A percentile compares a stretch with the other conserved stretches of the same genome.
Evolutionary conservation across 345 rosid species (phyloP).

Genomic region (Angophora floribunda): DNA sequence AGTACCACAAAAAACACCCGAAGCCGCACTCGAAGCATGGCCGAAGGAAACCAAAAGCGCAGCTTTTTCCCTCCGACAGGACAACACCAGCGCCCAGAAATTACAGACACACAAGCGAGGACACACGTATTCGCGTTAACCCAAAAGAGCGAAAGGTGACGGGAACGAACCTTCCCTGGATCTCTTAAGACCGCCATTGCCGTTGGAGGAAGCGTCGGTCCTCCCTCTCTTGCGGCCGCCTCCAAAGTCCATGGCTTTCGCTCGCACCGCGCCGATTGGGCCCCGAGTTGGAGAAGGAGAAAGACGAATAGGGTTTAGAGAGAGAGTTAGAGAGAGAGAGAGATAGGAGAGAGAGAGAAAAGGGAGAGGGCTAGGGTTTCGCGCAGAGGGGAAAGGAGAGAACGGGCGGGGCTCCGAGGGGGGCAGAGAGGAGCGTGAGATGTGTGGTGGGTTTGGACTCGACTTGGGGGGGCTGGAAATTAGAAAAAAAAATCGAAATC

Average conservation of each 20-base stretch:
- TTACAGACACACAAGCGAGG: not conserved
- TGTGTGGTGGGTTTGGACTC: not conserved
- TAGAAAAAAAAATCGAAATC: not conserved
- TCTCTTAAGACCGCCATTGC: constrained; percentile 47
- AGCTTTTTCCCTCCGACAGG: not conserved
- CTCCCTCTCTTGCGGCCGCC: constrained; percentile 45
- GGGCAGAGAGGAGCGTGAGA: not conserved
- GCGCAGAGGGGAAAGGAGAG: not conserved
- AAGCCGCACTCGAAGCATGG: not conserved
- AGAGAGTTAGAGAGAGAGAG: not conserved
- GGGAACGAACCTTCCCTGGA: constrained; percentile 41
- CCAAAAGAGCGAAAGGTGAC: not conserved
- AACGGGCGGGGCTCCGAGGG: not conserved
- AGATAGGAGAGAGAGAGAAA: not conserved
- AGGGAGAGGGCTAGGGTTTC: not conserved
- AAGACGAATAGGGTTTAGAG: not conserved
- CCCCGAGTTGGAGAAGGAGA: not conserved
- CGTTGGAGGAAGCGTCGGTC: constrained; percentile 26
- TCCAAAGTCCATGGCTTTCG: constrained; percentile 21
- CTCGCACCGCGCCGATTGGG: not conserved
- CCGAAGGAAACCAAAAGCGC: not conserved
- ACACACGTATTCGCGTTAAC: not conserved
- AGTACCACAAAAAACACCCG: not conserved
- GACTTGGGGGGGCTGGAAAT: not conserved
- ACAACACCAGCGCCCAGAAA: not conserved